These are phyloP conservation scores for Fraxinus quadrangulata DNA, from an alignment of 257 asterid species.

Conservation along the genomic window DNA sequence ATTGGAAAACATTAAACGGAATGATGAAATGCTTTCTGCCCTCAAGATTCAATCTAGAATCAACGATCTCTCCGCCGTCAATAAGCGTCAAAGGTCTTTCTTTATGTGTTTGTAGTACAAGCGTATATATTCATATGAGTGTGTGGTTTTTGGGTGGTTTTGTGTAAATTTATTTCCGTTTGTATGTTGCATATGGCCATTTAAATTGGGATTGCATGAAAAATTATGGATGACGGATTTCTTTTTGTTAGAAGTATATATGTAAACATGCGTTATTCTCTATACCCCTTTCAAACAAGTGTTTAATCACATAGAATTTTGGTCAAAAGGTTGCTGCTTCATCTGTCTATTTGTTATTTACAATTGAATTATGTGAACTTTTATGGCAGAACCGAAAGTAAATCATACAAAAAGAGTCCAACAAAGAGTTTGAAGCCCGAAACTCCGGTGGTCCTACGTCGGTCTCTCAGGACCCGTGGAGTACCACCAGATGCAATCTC, in stretches of 20 bases:
- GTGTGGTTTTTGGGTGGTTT: not conserved
- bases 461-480: constrained; percentile 88
- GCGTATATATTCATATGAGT: not conserved
- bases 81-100: constrained; percentile 54
- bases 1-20: constrained; percentile 83
- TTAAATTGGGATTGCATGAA: not conserved
- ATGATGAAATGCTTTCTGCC: constrained; percentile 75
- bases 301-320: not conserved
- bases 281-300: not conserved
- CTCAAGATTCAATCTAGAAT: constrained; percentile 67
- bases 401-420: constrained; percentile 61
- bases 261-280: not conserved
- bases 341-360: constrained; percentile 5
- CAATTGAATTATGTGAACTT: not conserved
- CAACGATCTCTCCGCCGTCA: constrained; percentile 52
- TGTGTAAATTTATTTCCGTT: not conserved
- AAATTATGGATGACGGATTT: constrained; percentile 7
- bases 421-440: constrained; percentile 60
- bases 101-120: not conserved
- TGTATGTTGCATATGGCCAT: not conserved
- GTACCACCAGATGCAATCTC: constrained; percentile 71
- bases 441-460: constrained; percentile 69
- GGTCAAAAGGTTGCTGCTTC: not conserved
- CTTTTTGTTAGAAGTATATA: constrained; percentile 19
- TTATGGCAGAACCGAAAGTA: constrained; percentile 52